phyloP scores from a whole-genome alignment of 305 asterid genomes.

The Fraxinus xanthoxyloides region DNA sequence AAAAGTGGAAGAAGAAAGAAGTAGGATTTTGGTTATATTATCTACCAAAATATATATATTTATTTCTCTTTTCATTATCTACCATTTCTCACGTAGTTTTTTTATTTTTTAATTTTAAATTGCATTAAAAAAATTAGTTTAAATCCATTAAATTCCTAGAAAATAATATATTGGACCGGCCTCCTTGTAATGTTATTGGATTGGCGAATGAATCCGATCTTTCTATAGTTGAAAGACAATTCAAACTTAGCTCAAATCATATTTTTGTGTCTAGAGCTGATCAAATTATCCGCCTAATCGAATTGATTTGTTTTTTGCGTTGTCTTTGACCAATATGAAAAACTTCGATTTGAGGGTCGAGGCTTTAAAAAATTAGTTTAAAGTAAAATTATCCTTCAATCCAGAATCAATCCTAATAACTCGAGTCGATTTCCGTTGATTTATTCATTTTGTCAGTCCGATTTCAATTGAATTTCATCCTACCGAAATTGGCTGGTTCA shows the following conservation, averaged over 20 bases:
- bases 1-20: not conserved
- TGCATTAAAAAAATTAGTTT: no score
- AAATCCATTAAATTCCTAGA: not conserved
- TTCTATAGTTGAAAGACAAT: not conserved
- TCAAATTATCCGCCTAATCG: not conserved
- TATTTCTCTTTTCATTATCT: not conserved
- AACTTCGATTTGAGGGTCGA: not conserved
- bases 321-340: not conserved
- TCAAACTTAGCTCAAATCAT: not conserved
- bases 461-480: not conserved
- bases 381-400: not conserved
- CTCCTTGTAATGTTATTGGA: not conserved
- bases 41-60: no score
- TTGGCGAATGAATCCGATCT: not conserved
- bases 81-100: not conserved
- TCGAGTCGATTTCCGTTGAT: not conserved
- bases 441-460: not conserved
- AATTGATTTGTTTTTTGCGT: not conserved
- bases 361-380: not conserved
- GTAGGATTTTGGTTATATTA: not conserved
- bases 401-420: not conserved
- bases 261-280: not conserved
- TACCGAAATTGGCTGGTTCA: not conserved
- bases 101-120: no score
- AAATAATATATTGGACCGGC: no score